Evolutionary conservation across 225 moss, liverwort and hornwort species (phyloP), one percentile per base, ranked within the genome.

Genomic region (Lunularia cruciata): DNA sequence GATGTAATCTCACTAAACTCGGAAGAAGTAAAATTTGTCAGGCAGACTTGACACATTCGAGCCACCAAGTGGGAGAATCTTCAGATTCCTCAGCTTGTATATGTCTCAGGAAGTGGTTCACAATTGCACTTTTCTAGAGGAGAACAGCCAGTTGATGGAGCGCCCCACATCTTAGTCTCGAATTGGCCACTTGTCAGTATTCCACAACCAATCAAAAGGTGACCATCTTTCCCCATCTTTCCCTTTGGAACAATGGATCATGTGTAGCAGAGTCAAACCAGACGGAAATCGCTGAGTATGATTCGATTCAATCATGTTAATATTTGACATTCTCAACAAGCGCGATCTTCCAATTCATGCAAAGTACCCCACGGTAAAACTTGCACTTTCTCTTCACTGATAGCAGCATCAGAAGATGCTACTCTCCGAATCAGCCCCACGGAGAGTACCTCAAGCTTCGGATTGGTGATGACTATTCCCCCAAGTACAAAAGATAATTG

Each of bases 261-360:
- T n/a, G 1, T 39, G 35, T 11, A 37, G 22, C 12, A 40, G 34
- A 37, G 61, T 19, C 6, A 35, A 1, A 8, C 18, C 13, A 57
- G 27, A 30, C 30, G 57, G 28, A 0, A 28, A 9, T 31, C 57
- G 27, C 16, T 9, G 35, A 8, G 15, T 37, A 3, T 2, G 22
- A n/a, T n/a, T n/a, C n/a, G n/a, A n/a, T 37, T 38, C 36, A 7
- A 37, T 2, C 2, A 38, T 18, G 8, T 2, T 22, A 6, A 25
- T 13, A 39, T 42, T 38, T 26, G 36, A 19, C 22, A 62, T 1
- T 23, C 40, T 31, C 30, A 38, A 6, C 32, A 62, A 31, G 6
- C 61, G 61, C 38, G 39, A 40, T 38, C 22, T 26, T 39, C 34
- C 39, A 61, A 37, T n/a, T n/a, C n/a, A n/a, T n/a, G n/a, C n/a